A percentile compares a stretch with the other conserved stretches of the same genome.
Evolutionary conservation across 2,329 filamentous ascomycete species (phyloP).

Genomic region (Fusarium haematococcum): DNA sequence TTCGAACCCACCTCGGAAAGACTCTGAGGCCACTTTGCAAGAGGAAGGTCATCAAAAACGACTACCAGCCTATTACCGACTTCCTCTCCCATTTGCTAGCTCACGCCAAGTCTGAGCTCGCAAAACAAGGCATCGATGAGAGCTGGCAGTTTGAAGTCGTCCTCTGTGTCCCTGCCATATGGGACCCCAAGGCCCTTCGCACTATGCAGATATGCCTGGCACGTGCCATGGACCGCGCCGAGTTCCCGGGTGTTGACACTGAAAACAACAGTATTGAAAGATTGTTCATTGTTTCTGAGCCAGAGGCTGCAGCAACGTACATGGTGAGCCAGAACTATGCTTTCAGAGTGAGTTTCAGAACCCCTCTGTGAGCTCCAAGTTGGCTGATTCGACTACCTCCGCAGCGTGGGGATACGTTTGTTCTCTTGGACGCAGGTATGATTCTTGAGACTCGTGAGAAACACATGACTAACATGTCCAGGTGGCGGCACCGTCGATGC

Average conservation of each 20-base stretch:
- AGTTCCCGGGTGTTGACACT: neutral
- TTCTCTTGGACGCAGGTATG: conserved; percentile 7
- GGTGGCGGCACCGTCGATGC: conserved; percentile 8
- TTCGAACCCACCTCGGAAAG: neutral
- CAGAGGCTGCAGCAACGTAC: conserved; percentile 1
- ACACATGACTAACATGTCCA: neutral
- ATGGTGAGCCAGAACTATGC: neutral
- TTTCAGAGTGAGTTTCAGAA: neutral
- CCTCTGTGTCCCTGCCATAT: conserved; percentile 3
- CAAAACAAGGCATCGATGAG: fast-evolving
- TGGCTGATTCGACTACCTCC: neutral
- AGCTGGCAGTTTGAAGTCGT: neutral
- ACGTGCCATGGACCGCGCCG: neutral
- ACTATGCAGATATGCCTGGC: conserved; percentile 7
- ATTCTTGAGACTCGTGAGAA: fast-evolving
- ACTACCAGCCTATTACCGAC: neutral
- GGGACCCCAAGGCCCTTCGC: neutral
- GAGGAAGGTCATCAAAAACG: neutral
- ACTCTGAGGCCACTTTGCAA: neutral
- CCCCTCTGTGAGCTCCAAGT: neutral
- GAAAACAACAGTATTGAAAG: neutral
- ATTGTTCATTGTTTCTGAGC: conserved; percentile 12
- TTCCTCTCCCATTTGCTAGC: neutral
- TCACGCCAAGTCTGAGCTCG: neutral
- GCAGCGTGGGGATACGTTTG: neutral